Base-by-base conservation (phyloP, 441 rosid genomes). In the Gossypium trilobum region DNA sequence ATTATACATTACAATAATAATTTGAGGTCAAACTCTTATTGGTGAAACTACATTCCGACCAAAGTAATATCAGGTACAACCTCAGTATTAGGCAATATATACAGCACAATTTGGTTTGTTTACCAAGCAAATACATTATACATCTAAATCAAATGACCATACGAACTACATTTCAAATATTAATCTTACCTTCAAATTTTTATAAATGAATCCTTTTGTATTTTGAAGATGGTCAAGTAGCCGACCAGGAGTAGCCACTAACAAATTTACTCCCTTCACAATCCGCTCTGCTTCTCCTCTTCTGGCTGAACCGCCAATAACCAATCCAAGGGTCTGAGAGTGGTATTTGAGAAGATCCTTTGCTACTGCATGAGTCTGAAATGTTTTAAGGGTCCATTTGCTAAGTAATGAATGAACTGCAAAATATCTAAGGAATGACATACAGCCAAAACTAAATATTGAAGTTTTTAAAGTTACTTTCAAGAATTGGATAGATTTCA, bases 191-290 rank as follows among this genome's bases (percentile, higher is more conserved):
- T 95, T 95, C 73, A 95, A 81, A 74, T 89, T 86, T 78, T 88
- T 95, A 82, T 51, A 91, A 57, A 89, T 82, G 75, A 95, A 95
- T 48, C 95, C 89, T 82, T 91, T 91, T 11, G 97, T 92, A 77
- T 95, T 83, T 71, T 91, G 98, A 80, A 92, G 97, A 86, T 92
- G 99, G 75, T 95, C 99, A 73, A 95, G 94, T 80, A 95, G 95
- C 17, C 97, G 95, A 52, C 97, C 97, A 72, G 98, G 99, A 36
- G 98, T 95, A 79, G 97, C 99, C 67, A 95, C 90, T 82, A 95
- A 78, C 74, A 95, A 81, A 82, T 95, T 95, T 56, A 89, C 88
- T 39, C 99, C 99, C 75, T 74, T 89, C 0, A 80, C 93, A 75
- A 95, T 77, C 20, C 90, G 91, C 77, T 91, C 97, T 19, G 92